These are phyloP conservation scores for Lagenidium giganteum DNA, from an alignment of 352 stramenopile species.

Conservation along the genomic window DNA sequence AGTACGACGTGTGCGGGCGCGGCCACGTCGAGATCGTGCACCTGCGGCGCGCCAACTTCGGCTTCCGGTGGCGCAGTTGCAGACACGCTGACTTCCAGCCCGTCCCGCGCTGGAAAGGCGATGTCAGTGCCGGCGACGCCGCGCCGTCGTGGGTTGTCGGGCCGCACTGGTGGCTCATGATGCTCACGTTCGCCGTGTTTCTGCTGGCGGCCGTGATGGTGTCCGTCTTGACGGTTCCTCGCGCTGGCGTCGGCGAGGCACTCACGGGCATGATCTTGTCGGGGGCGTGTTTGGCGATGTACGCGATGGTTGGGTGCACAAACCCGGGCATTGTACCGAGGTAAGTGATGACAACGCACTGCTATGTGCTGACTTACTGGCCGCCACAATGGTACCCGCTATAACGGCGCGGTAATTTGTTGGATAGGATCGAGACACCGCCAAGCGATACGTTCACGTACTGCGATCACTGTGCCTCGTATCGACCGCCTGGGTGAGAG, in stretches of 20 bases:
- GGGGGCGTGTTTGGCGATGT: conserved; percentile 46
- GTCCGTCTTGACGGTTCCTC: conserved; percentile 38
- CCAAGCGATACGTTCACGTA: conserved; percentile 63
- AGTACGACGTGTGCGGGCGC: not conserved
- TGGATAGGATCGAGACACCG: conserved; percentile 22
- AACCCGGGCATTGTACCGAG: conserved; percentile 63
- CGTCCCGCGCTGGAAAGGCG: not conserved
- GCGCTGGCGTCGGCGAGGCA: conserved; percentile 34
- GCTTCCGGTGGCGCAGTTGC: conserved; percentile 28
- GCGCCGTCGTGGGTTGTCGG: conserved; percentile 57
- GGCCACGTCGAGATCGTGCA: conserved; percentile 45
- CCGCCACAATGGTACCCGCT: not conserved
- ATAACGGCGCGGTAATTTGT: not conserved
- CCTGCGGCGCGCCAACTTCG: conserved; percentile 47
- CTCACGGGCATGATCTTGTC: conserved; percentile 52
- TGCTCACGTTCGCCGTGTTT: conserved; percentile 51
- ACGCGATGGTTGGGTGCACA: conserved; percentile 68
- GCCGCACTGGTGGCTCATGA: conserved; percentile 77
- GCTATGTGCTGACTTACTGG: conserved; percentile 2
- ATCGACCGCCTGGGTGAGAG: conserved; percentile 64
- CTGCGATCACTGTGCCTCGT: conserved; percentile 77
- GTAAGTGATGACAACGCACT: conserved; percentile 15
- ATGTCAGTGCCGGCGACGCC: not conserved
- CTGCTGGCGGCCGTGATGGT: conserved; percentile 34
- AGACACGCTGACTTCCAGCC: not conserved